Evolutionary conservation across 208 protist genomes (phyloP).

Genomic region (Leishmania arabica): DNA sequence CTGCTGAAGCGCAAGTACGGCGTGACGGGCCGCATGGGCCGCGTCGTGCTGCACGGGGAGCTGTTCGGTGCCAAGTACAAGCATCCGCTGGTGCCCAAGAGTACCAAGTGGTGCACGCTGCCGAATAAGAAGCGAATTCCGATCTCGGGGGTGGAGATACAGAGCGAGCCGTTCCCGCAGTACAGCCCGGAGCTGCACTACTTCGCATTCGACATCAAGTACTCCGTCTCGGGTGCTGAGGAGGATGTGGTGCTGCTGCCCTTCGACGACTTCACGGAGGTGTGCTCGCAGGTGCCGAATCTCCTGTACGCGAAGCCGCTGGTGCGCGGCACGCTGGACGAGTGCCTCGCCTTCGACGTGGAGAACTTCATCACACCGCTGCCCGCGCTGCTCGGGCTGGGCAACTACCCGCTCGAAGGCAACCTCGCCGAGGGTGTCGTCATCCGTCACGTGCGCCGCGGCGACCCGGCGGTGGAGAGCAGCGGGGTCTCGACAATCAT

Average conservation of each 20-base stretch:
- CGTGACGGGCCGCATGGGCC: constrained; percentile 58
- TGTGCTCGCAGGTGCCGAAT: constrained; percentile 70
- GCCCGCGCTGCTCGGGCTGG: constrained; percentile 79
- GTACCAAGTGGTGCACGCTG: constrained; percentile 81
- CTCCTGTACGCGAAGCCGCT: constrained; percentile 78
- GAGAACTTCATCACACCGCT: constrained; percentile 87
- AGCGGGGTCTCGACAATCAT: constrained; percentile 85
- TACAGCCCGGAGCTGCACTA: constrained; percentile 91
- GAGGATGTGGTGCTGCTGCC: constrained; percentile 74
- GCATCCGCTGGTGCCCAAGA: constrained; percentile 85
- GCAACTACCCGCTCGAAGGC: constrained; percentile 88
- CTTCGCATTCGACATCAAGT: constrained; percentile 87
- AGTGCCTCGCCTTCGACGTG: constrained; percentile 88
- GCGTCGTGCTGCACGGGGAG: constrained; percentile 82
- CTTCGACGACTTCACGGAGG: constrained; percentile 81
- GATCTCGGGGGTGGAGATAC: constrained; percentile 80
- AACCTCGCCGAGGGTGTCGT: constrained; percentile 91
- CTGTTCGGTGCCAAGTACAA: constrained; percentile 89
- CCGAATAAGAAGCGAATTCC: constrained; percentile 81
- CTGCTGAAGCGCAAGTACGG: constrained; percentile 79
- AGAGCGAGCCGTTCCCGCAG: constrained; percentile 85
- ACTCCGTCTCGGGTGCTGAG: constrained; percentile 78
- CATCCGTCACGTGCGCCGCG: constrained; percentile 81
- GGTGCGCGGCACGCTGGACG: constrained; percentile 80
- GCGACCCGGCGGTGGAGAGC: constrained; percentile 62